These are phyloP conservation scores for Pleurotus eryngii DNA, from an alignment of 768 basidiomycete genomes.

Conservation along the genomic window DNA sequence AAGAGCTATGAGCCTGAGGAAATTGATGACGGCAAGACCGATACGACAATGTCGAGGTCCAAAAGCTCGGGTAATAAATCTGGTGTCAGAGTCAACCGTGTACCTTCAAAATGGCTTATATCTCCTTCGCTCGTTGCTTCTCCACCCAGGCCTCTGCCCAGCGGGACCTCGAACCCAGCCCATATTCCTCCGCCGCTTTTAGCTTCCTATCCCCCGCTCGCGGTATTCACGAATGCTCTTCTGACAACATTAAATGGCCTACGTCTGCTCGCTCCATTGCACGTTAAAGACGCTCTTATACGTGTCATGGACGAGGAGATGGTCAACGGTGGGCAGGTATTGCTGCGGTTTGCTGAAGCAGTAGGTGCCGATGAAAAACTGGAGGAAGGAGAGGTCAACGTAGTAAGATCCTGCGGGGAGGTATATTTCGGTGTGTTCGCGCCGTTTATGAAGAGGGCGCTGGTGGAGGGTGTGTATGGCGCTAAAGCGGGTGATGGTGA, in stretches of 20 bases:
- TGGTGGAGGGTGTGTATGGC: conserved; percentile 76
- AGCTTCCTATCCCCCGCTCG: conserved; percentile 73
- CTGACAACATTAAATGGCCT: conserved; percentile 75
- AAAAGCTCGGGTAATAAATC: conserved; percentile 7
- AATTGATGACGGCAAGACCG: background rate
- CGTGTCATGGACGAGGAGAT: conserved; percentile 64
- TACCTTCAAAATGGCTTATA: conserved; percentile 54
- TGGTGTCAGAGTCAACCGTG: conserved; percentile 13
- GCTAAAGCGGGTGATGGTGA: conserved; percentile 18
- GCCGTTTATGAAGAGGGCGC: conserved; percentile 67
- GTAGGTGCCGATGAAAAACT: conserved; percentile 18
- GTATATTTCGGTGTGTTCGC: conserved; percentile 62
- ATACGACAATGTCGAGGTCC: conserved; percentile 1
- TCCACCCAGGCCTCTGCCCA: conserved; percentile 21
- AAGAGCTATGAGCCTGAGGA: conserved; percentile 16
- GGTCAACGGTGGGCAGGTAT: conserved; percentile 40
- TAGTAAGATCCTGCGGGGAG: conserved; percentile 45
- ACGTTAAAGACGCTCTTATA: conserved; percentile 59
- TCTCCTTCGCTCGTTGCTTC: conserved; percentile 27
- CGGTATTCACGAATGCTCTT: conserved; percentile 67
- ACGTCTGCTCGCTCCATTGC: conserved; percentile 73
- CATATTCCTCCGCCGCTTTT: conserved; percentile 73
- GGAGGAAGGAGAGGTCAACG: conserved; percentile 25
- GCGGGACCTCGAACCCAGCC: conserved; percentile 22
- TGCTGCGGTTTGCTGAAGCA: conserved; percentile 5